Percentiles rank a stretch among this genome's conserved stretches.
These are phyloP conservation scores for Cystobasidiaceae sp. DNA, from an alignment of 1,284 basidiomycete genomes.

Conservation along the genomic window DNA sequence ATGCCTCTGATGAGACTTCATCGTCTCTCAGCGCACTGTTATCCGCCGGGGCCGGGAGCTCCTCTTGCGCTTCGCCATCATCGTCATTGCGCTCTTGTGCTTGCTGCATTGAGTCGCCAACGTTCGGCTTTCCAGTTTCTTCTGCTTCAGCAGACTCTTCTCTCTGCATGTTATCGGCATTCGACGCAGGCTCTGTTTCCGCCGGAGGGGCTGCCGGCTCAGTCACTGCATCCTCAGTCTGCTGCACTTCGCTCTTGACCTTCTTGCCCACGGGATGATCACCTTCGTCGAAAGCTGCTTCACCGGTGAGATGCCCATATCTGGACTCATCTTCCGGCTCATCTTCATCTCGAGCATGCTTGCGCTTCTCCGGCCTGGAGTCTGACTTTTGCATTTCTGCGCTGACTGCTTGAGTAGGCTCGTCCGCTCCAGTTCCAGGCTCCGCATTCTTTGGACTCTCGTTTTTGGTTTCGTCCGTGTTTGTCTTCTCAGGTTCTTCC, in stretches of 20 bases:
- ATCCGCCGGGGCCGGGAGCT: neutral
- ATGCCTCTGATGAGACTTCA: slow-evolving; percentile 13
- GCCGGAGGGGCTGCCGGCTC: neutral
- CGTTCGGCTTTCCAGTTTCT: too few relatives aligned
- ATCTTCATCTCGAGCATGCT: slow-evolving; percentile 29
- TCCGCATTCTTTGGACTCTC: too few relatives aligned
- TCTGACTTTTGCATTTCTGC: neutral
- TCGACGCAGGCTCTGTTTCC: neutral
- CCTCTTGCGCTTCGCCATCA: neutral
- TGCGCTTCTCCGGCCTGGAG: slow-evolving; percentile 30
- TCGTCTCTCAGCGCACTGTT: neutral
- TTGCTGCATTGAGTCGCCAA: too few relatives aligned
- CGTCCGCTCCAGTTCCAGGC: slow-evolving; percentile 5
- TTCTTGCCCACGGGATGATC: slow-evolving; percentile 27
- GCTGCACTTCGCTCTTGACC: slow-evolving; percentile 3
- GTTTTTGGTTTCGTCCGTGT: too few relatives aligned
- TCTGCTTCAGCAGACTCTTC: too few relatives aligned
- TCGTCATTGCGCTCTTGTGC: too few relatives aligned
- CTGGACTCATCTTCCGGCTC: slow-evolving; percentile 49
- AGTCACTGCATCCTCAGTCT: neutral
- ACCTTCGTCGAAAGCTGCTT: slow-evolving; percentile 8
- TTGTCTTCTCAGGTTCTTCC: slow-evolving; percentile 16
- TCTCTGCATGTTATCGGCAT: too few relatives aligned
- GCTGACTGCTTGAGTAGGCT: neutral
- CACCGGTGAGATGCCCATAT: slow-evolving; percentile 45